Evolutionary conservation across 495 filamentous ascomycete species (phyloP), one percentile per base, ranked within the genome.

Genomic region (Penicillium alfredii): DNA sequence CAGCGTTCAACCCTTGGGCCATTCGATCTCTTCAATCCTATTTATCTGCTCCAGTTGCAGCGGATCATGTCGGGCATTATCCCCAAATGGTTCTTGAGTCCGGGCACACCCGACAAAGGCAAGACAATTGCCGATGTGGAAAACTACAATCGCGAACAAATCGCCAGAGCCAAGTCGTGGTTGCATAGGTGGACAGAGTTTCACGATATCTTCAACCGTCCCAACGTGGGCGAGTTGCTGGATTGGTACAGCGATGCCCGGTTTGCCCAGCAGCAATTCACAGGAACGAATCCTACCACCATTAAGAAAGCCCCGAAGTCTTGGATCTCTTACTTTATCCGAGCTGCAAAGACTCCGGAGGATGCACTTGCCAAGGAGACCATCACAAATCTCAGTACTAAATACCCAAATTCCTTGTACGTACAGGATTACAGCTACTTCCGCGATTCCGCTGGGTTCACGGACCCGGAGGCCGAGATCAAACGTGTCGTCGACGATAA

Each of bases 171-270:
- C n/a, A n/a, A n/a, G n/a, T n/a, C n/a, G n/a, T n/a, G n/a, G n/a
- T n/a, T n/a, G n/a, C n/a, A n/a, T n/a, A n/a, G n/a, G n/a, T n/a
- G n/a, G n/a, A n/a, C n/a, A n/a, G n/a, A n/a, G n/a, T n/a, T n/a
- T n/a, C n/a, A 56, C 8, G 64, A 68, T 28, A 64, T 69, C 28
- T 38, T 44, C 18, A 28, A 35, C 4, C 61, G 62, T 26, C 48
- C 53, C 6, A 72, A 71, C 42, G 59, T 72, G 26, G 68, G 68
- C 1, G 37, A 66, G 20, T 41, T 61, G 15, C 34, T 53, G 11
- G 68, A 74, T 49, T 74, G 70, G 70, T 74, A 48, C 43, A 58
- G 56, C 30, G 70, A 74, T 46, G 56, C 56, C n/a, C 51, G 58
- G 4, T 72, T 73, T 31, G 68, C 66, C n/a, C 66, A 73, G 34